A percentile compares a stretch with the other conserved stretches of the same genome.
Conservation (phyloP, 352 stramenopile species). For the Globisporangium rhizosaccharum region DNA sequence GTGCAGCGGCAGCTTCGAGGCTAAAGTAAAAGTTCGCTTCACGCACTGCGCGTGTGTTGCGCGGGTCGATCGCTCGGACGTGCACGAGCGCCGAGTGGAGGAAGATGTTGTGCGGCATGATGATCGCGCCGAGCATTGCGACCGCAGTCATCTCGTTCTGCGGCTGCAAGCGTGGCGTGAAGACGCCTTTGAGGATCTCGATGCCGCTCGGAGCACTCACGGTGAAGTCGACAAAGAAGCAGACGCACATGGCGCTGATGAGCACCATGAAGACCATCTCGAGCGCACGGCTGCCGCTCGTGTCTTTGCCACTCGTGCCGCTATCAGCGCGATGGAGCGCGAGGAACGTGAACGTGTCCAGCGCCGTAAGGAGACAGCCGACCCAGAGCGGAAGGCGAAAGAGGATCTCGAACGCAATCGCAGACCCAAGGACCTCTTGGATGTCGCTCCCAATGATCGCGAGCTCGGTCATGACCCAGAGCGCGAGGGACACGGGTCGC, state of each 20-base stretch:
- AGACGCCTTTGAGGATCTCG: slow-evolving; percentile 60
- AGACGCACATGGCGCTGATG: slow-evolving; percentile 83
- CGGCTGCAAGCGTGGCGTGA: not conserved
- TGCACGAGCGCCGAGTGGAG: slow-evolving; percentile 86
- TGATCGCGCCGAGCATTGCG: slow-evolving; percentile 14
- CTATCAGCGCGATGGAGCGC: slow-evolving; percentile 61
- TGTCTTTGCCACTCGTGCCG: slow-evolving; percentile 3
- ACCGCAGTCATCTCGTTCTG: slow-evolving; percentile 6
- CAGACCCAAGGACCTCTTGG: slow-evolving; percentile 74
- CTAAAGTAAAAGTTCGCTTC: slow-evolving; percentile 84
- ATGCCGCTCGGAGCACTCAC: slow-evolving; percentile 48
- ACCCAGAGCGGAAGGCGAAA: slow-evolving; percentile 64
- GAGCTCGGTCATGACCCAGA: slow-evolving; percentile 87
- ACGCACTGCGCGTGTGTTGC: slow-evolving; percentile 22
- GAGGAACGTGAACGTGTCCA: slow-evolving; percentile 91
- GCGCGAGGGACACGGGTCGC: slow-evolving; percentile 31
- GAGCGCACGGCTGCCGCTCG: slow-evolving; percentile 24
- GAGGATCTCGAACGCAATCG: slow-evolving; percentile 78
- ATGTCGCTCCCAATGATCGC: slow-evolving; percentile 87
- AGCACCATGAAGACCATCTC: slow-evolving; percentile 85
- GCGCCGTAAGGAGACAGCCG: slow-evolving; percentile 55
- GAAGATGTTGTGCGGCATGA: slow-evolving; percentile 94
- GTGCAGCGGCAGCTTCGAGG: slow-evolving; percentile 76
- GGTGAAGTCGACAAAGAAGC: slow-evolving; percentile 65
- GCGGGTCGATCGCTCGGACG: not conserved